Conservation (phyloP, 495 filamentous ascomycete genomes). For the Neurospora cerealis region DNA sequence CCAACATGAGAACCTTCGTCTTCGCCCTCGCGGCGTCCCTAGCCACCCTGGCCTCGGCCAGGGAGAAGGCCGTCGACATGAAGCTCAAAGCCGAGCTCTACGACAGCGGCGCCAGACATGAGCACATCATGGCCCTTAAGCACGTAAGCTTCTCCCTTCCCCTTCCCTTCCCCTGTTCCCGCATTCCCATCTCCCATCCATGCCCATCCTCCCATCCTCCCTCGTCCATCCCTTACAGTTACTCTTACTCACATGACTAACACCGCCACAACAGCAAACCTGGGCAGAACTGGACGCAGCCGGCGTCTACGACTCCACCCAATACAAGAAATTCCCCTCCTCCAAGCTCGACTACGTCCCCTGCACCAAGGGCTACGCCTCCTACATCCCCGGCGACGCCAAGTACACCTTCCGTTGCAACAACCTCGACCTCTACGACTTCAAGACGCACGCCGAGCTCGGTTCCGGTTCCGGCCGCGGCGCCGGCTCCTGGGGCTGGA, state of each 20-base stretch:
- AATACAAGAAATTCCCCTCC: constrained; percentile 23
- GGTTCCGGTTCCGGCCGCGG: constrained; percentile 33
- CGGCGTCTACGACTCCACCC: constrained; percentile 28
- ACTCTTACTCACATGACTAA: background rate
- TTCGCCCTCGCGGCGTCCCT: constrained; percentile 27
- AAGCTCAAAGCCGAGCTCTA: constrained; percentile 24
- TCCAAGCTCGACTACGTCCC: constrained; percentile 16
- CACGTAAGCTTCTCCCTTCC: constrained; percentile 14
- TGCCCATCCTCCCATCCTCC: background rate
- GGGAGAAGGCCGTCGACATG: constrained; percentile 21
- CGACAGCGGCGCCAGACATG: constrained; percentile 36
- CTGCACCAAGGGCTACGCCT: constrained; percentile 39
- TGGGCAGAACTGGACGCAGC: constrained; percentile 25
- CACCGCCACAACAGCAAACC: constrained; percentile 9
- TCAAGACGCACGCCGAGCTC: constrained; percentile 39
- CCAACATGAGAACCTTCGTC: background rate
- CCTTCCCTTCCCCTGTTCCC: background rate
- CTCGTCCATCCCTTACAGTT: background rate
- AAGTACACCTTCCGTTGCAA: constrained; percentile 42
- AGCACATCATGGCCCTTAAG: constrained; percentile 37
- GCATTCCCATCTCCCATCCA: background rate
- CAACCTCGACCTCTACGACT: constrained; percentile 46
- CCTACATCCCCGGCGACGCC: constrained; percentile 30
- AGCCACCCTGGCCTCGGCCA: constrained; percentile 20
- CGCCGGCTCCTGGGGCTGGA: constrained; percentile 47